Evolutionary conservation across 306 rosid genomes (phyloP), one percentile per base, ranked within the genome.

Genomic region (Cicer judaicum): DNA sequence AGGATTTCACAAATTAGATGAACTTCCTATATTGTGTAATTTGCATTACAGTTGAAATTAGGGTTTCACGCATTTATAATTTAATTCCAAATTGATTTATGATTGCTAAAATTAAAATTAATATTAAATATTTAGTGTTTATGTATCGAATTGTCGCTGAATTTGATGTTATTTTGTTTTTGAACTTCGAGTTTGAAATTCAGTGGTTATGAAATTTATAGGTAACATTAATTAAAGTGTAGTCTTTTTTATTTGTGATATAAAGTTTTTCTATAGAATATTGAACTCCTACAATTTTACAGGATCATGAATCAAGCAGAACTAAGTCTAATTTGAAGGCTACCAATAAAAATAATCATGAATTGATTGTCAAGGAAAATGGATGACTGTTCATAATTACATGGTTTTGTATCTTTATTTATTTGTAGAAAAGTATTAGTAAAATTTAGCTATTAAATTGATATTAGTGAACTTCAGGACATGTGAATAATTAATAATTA

Each of bases 291-390:
- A 13, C 60, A 55, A 68, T 18, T 77, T 80, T 74, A 59, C 81
- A 84, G 88, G 81, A 70, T 49, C 72, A 49, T 65, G 85, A 80
- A 77, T 24, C 85, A 72, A 77, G 72, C 15, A 65, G 78, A 55
- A 65, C 73, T 56, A 70, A 74, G 50, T 34, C 82, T 67, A 64
- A 64, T 52, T 63, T 56, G 43, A 78, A 84, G 76, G 74, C 19
- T 29, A 42, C 18, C 43, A 81, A 70, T 65, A 74, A 77, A 74
- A 70, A 81, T 15, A 78, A 64, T 66, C 71, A 50, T 78, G 83
- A 81, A 19, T 41, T 57, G 66, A 13, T 61, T 57, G 29, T 74
- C 78, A 84, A 78, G 69, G 74, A 79, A 54, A 81, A 74, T 43
- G 88, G 60, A 50, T 70, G 88, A 74, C 59, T 78, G 65, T 74